Conservation (phyloP, 306 rosid genomes). For the Oemleria cerasiformis region DNA sequence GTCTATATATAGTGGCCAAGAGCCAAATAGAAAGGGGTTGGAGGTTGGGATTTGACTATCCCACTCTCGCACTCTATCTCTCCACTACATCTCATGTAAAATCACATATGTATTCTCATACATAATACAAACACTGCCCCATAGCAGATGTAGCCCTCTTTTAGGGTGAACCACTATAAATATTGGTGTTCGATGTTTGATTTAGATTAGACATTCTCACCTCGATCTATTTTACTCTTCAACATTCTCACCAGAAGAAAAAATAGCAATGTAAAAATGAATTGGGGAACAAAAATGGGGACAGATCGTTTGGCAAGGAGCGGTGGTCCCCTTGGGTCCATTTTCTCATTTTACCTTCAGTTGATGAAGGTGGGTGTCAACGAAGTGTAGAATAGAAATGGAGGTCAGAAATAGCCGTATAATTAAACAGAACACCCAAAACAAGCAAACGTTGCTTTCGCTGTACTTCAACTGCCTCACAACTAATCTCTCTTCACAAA, state of each 20-base stretch:
- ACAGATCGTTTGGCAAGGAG: not conserved
- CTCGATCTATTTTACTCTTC: too few species aligned
- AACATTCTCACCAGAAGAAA: not conserved
- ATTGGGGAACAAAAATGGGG: not conserved
- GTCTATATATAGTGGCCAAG: too few species aligned
- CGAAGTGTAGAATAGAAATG: conserved; percentile 46
- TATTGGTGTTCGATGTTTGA: too few species aligned
- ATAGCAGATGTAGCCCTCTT: too few species aligned
- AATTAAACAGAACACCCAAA: conserved; percentile 19
- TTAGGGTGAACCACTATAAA: too few species aligned
- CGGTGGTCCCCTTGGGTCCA: conserved; percentile 34
- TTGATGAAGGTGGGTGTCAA: not conserved
- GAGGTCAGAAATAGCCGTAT: conserved; percentile 23
- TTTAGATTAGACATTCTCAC: too few species aligned
- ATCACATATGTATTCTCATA: too few species aligned
- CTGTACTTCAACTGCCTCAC: conserved; percentile 56
- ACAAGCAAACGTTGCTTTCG: conserved; percentile 59
- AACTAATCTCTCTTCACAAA: conserved; percentile 20
- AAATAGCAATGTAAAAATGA: not conserved
- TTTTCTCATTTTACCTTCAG: not conserved
- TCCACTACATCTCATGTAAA: too few species aligned
- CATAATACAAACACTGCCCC: too few species aligned
- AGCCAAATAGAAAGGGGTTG: too few species aligned
- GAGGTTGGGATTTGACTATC: too few species aligned
- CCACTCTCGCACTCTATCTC: too few species aligned